Percentiles rank a stretch among this genome's conserved stretches.
Conservation (phyloP, 2,329 filamentous ascomycete species). For the Neopestalotiopsis sp. region DNA sequence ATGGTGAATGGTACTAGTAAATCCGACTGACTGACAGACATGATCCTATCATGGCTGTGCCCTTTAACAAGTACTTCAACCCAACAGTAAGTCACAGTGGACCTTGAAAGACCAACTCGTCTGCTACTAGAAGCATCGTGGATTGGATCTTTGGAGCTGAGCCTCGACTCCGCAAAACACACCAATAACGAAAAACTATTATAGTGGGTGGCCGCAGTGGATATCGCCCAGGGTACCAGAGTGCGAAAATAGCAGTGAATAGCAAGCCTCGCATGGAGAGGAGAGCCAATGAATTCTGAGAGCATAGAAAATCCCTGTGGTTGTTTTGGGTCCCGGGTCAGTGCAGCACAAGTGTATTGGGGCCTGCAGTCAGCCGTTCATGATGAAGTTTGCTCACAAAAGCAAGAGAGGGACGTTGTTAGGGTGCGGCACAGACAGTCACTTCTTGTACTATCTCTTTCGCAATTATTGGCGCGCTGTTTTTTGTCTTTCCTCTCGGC, state of each 20-base stretch:
- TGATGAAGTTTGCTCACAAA: neutral
- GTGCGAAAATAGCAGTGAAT: conserved; percentile 3
- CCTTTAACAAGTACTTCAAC: neutral
- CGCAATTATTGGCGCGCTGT: neutral
- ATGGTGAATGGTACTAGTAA: neutral
- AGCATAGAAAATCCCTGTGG: neutral
- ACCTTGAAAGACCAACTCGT: neutral
- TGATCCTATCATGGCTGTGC: neutral
- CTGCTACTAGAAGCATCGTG: neutral
- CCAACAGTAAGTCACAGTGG: neutral
- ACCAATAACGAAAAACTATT: neutral
- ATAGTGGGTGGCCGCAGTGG: neutral
- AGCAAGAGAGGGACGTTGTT: neutral
- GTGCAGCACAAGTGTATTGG: neutral
- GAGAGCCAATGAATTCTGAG: neutral
- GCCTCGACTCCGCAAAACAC: neutral
- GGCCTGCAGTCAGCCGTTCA: neutral
- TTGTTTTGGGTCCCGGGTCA: neutral
- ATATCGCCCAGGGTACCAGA: neutral
- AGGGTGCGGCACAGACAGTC: neutral
- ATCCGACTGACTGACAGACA: neutral
- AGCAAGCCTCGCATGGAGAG: neutral
- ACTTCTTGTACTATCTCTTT: neutral
- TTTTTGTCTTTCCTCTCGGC: neutral
- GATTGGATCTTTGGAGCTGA: neutral